These are phyloP conservation scores for Paramecium pentaurelia DNA, from an alignment of 73 alveolate genomes.

Conservation along the genomic window DNA sequence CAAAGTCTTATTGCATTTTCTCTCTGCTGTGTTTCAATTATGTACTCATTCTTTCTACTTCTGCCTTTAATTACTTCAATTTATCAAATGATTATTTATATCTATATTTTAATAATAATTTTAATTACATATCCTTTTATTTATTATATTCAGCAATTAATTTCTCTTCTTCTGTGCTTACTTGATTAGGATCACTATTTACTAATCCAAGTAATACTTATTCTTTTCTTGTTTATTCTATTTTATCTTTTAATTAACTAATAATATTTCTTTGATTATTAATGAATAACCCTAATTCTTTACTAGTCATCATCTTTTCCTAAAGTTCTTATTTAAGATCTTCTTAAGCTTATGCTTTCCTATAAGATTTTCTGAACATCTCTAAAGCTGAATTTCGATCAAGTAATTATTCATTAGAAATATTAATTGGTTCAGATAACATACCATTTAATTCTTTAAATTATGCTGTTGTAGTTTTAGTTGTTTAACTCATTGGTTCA, in stretches of 20 bases:
- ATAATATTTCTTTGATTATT: conserved; percentile 73
- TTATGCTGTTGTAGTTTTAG: conserved; percentile 30
- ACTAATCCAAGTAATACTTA: conserved; percentile 83
- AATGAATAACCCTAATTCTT: conserved; percentile 69
- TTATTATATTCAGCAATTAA: conserved; percentile 60
- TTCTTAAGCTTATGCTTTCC: conserved; percentile 87
- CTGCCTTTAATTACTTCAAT: conserved; percentile 76
- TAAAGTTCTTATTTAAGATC: conserved; percentile 72
- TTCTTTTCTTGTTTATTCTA: conserved; percentile 82
- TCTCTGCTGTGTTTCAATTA: conserved; percentile 69
- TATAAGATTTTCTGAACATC: conserved; percentile 80
- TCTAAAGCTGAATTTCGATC: conserved; percentile 85
- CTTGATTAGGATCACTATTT: conserved; percentile 63
- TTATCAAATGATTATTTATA: conserved; percentile 64
- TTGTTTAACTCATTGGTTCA: not conserved
- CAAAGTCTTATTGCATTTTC: conserved; percentile 82
- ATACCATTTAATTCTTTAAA: conserved; percentile 49
- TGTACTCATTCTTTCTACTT: conserved; percentile 77
- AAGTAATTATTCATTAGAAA: conserved; percentile 71
- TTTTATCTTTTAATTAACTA: conserved; percentile 64
- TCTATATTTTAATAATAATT: not conserved
- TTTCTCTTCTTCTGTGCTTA: conserved; percentile 70
- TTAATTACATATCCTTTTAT: conserved; percentile 61
- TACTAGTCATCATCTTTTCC: conserved; percentile 70
- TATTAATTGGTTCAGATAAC: conserved; percentile 61